Percentiles rank a stretch among this genome's conserved stretches.
phyloP scores from a whole-genome alignment of 352 stramenopile species.

The Phytopythium mirpurense region DNA sequence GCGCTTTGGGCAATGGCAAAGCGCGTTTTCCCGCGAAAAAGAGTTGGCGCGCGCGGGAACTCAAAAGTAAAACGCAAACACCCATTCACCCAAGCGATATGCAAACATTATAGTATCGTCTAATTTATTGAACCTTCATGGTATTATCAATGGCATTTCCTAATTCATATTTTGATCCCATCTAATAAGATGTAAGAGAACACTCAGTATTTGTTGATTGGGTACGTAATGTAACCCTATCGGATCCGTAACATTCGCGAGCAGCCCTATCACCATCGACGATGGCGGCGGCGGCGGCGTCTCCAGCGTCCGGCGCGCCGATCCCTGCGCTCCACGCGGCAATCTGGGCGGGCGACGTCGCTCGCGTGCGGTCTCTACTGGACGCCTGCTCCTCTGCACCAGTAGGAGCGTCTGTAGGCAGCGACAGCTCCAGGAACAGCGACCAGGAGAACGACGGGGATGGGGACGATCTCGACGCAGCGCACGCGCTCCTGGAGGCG shows the following conservation, averaged over 20 bases:
- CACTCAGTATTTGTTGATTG: too few species aligned
- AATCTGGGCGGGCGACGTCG: conserved; percentile 60
- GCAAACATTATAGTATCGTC: too few species aligned
- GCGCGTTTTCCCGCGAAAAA: conserved; percentile 4
- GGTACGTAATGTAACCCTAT: too few species aligned
- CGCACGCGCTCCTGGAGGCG: conserved; percentile 40
- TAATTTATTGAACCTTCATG: too few species aligned
- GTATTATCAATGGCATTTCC: too few species aligned
- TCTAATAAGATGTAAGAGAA: too few species aligned
- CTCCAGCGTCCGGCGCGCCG: not conserved
- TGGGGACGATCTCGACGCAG: conserved; percentile 6
- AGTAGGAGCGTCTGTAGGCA: conserved; percentile 5
- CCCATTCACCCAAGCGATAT: not conserved
- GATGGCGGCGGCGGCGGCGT: not conserved
- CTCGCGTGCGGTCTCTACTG: conserved; percentile 28
- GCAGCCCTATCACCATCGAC: too few species aligned
- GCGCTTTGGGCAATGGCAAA: too few species aligned
- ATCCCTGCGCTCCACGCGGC: conserved; percentile 52
- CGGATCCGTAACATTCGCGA: too few species aligned
- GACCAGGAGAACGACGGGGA: conserved; percentile 6
- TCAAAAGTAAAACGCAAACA: not conserved
- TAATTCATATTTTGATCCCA: too few species aligned
- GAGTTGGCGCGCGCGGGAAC: not conserved
- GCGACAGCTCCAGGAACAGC: not conserved
- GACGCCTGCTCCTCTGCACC: not conserved